A percentile compares a stretch with the other conserved stretches of the same genome.
phyloP scores from a whole-genome alignment of 2,329 filamentous ascomycete genomes.

The Lachnellula hyalina region DNA sequence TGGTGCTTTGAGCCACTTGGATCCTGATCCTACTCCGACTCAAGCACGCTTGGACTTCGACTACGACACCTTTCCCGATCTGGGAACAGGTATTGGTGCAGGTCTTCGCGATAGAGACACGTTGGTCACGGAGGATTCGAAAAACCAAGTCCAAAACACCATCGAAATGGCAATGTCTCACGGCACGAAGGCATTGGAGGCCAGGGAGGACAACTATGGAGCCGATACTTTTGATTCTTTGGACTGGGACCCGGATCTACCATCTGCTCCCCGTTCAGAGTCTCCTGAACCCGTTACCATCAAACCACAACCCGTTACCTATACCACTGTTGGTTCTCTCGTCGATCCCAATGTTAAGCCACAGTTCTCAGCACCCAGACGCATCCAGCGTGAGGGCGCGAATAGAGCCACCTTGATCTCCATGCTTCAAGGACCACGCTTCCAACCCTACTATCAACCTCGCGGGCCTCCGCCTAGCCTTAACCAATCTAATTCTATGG shows the following conservation, averaged over 20 bases:
- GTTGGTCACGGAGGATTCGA: neutral
- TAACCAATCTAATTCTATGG: constrained; percentile 27
- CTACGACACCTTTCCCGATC: neutral
- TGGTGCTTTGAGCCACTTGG: neutral
- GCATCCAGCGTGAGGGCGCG: constrained; percentile 32
- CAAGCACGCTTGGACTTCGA: neutral
- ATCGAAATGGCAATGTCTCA: constrained; percentile 6
- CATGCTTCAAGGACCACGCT: constrained; percentile 16
- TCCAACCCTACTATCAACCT: constrained; percentile 17
- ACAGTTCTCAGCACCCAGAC: constrained; percentile 30
- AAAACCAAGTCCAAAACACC: neutral
- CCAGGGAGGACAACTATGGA: neutral
- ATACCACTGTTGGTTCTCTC: constrained; percentile 33
- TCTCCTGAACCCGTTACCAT: constrained; percentile 28
- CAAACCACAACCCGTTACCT: constrained; percentile 28
- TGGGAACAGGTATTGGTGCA: neutral
- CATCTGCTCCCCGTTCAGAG: constrained; percentile 15
- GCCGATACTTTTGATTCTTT: constrained; percentile 29
- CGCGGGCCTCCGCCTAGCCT: constrained; percentile 22
- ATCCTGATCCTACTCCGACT: neutral
- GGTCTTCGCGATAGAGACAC: neutral
- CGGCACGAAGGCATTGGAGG: neutral
- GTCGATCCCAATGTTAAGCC: constrained; percentile 28
- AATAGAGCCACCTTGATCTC: constrained; percentile 26
- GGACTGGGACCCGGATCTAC: constrained; percentile 29